phyloP scores from a whole-genome alignment of 257 asterid genomes.

The Jacaranda mimosifolia region DNA sequence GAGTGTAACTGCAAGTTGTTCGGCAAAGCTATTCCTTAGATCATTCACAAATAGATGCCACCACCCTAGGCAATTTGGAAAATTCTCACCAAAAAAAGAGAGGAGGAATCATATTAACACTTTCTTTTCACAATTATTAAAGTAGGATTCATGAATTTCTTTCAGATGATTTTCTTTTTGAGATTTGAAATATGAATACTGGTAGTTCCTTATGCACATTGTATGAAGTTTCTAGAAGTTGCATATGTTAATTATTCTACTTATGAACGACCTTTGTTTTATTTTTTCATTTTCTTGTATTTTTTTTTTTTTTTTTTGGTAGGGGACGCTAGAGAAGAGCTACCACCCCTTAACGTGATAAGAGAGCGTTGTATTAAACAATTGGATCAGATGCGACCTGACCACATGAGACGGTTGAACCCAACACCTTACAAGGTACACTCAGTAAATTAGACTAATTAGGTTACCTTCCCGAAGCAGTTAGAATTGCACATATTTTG shows the following conservation, averaged over 20 bases:
- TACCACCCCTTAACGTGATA: conserved; percentile 64
- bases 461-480: neutral
- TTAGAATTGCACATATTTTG: neutral
- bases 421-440: conserved; percentile 98
- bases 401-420: conserved; percentile 98
- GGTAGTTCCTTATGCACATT: no score
- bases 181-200: neutral
- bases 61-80: neutral
- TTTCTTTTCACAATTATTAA: neutral
- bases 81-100: no score
- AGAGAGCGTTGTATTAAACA: conserved; percentile 83
- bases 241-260: conserved; percentile 12
- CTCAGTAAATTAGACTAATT: neutral
- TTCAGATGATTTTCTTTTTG: neutral
- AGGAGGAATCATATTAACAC: neutral
- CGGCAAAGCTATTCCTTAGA: neutral
- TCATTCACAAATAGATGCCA: conserved; percentile 25
- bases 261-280: neutral
- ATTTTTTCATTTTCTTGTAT: conserved; percentile 3
- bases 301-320: conserved; percentile 25
- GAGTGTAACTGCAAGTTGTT: neutral
- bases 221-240: neutral
- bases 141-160: neutral
- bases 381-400: conserved; percentile 84
- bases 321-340: conserved; percentile 76